Base-by-base conservation (phyloP, 2,329 filamentous ascomycete genomes). In the Aaosphaeria arxii region DNA sequence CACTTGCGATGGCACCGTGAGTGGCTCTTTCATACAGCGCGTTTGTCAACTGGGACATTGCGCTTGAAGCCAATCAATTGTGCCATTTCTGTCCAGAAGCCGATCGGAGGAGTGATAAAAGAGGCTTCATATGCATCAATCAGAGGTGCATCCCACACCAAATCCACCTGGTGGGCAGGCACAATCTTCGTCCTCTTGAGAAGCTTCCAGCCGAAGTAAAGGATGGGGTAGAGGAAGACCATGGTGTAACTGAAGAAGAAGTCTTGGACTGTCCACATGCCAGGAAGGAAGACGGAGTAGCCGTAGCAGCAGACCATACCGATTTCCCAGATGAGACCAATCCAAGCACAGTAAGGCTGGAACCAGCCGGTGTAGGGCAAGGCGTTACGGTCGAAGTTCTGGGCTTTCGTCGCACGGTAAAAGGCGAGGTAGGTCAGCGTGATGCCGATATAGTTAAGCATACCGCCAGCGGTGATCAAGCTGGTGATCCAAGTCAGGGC, bases 401-500 rank as follows among this genome's bases (percentile, higher is more conserved):
- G 67, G 6, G 55, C 64, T 38, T 68, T 64, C 51, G 61, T 63
- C 7, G 81, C 81, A 42, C 74, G 73, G 69, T 81, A 77, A 72
- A 83, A 85, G 59, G 70, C 77, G 49, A 83, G 72, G 65, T 81
- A 84, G n/a, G 80, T 84, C 28, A 78, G 62, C 41, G 71, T 72
- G 71, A 84, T 83, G 62, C 80, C 74, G 45, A 70, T 68, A 57
- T 61, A 71, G 61, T 71, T 62, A 54, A 71, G 63, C 5, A 69
- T 47, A 59, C 88, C 85, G 1, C 86, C 88, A 0, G 88, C 86
- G 7, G 88, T 90, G 13, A 89, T 77, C 61, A 89, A 70, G 49
- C 81, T 86, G 38, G 88, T 80, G 55, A 91, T 83, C 87, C 87
- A 91, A 41, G 77, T 77, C 52, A 91, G 73, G 1, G 91, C 88